phyloP scores from a whole-genome alignment of 495 filamentous ascomycete genomes.

The Cercophora samala region DNA sequence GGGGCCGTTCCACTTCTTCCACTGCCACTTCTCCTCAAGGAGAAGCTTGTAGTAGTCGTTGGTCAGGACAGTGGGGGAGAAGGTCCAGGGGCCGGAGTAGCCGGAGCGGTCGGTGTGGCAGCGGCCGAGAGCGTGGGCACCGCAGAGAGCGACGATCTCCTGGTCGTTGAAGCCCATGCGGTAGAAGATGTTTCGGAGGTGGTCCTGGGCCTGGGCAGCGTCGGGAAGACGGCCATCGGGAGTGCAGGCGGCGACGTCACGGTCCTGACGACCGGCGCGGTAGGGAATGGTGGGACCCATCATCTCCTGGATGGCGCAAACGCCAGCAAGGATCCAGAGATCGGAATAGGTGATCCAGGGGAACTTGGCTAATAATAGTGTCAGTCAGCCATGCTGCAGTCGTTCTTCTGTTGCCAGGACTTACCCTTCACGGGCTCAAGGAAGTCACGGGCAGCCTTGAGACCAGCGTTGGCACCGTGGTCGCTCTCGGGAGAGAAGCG shows the following conservation, averaged over 20 bases:
- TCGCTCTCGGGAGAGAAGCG: constrained; percentile 87
- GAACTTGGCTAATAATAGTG: constrained; percentile 59
- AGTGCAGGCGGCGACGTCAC: constrained; percentile 79
- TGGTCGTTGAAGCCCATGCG: constrained; percentile 98
- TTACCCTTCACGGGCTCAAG: constrained; percentile 81
- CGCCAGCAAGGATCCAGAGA: constrained; percentile 88
- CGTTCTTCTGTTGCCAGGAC: constrained; percentile 14
- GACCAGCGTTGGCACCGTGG: constrained; percentile 92
- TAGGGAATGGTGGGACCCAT: constrained; percentile 83
- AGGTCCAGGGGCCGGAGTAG: constrained; percentile 92
- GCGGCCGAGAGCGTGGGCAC: constrained; percentile 89
- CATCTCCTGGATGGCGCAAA: constrained; percentile 91
- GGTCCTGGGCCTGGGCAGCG: constrained; percentile 70
- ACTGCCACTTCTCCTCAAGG: constrained; percentile 86
- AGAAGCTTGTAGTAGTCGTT: constrained; percentile 94
- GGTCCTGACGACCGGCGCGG: constrained; percentile 83
- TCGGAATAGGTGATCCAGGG: constrained; percentile 97
- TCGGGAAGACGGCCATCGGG: constrained; percentile 96
- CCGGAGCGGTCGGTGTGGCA: constrained; percentile 88
- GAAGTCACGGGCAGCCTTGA: constrained; percentile 86
- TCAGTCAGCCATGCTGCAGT: constrained; percentile 31
- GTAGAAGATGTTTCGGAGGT: constrained; percentile 89
- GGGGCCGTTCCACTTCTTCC: constrained; percentile 91
- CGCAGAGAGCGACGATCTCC: constrained; percentile 87
- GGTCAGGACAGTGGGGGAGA: constrained; percentile 88